Evolutionary conservation across 1,284 basidiomycete genomes (phyloP), one percentile per base, ranked within the genome.

Genomic region (Leccinum fuscescens): DNA sequence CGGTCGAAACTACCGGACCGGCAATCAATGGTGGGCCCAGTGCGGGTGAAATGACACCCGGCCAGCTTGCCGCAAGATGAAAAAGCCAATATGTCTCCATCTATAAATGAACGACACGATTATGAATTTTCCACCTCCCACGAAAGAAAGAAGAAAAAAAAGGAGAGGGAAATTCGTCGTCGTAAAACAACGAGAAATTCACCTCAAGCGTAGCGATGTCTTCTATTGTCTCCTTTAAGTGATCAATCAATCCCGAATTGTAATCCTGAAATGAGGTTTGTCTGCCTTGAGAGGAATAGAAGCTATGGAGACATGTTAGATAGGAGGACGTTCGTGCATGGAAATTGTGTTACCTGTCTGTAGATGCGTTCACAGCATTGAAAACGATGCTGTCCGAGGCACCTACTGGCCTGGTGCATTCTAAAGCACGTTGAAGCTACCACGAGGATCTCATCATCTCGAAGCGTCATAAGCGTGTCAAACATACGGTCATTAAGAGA

Each of bases 241-340:
- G 75, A 44, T 84, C 79, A 56, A 93, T 85, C 58, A 94, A 80
- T 64, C 79, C 76, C 15, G 79, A 77, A 69, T 94, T 94, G 67
- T 84, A 79, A 73, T 94, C 92, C 35, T 84, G 82, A 72, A 94
- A 94, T 1, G 88, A 86, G 2, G 90, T 92, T 64, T 85, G 85
- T 59, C 92, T 80, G 44, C 92, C 92, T 76, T 94, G 92, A 12
- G 90, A 91, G 49, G 90, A 90, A 77, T 94, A 93, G 75, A 93
- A 93, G 71, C 89, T 91, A 65, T 15, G 51, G 24, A 44, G 37
- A 17, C 37, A 46, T 53, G 11, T 35, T 22, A 70, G 15, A 71
- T 11, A 35, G 15, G 46, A 52, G 14, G 33, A 52, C 50, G 37
- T 35, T 15, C 46, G 20, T 50, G 33, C 20, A 63, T 58, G 56